Conservation (phyloP, 495 filamentous ascomycete genomes). For the Xylaria scruposa region DNA sequence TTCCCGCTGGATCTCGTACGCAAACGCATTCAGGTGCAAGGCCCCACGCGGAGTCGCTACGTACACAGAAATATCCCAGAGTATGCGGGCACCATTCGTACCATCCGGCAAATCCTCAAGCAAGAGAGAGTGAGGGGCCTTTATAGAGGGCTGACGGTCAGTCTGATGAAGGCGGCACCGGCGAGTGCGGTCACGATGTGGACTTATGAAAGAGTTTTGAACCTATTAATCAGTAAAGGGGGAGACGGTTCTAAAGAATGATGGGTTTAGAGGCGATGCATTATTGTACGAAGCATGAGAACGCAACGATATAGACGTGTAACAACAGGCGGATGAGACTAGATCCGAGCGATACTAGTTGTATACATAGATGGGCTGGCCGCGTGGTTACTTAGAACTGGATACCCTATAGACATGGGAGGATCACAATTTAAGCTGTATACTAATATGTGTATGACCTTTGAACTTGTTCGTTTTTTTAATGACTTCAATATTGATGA, state of each 20-base stretch:
- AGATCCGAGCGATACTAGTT: not conserved
- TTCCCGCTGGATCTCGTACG: conserved; percentile 94
- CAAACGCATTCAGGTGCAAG: conserved; percentile 95
- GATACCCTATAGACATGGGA: conserved; percentile 28
- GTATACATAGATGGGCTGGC: conserved; percentile 15
- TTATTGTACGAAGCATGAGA: conserved; percentile 5
- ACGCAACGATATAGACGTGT: not conserved
- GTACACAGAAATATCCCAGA: conserved; percentile 88
- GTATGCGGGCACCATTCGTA: conserved; percentile 70
- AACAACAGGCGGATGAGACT: not conserved
- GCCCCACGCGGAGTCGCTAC: conserved; percentile 78
- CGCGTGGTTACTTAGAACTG: conserved; percentile 5
- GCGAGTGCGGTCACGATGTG: conserved; percentile 97
- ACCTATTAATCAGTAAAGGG: conserved; percentile 59
- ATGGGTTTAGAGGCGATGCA: conserved; percentile 19
- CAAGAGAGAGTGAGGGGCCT: conserved; percentile 80
- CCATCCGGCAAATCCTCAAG: conserved; percentile 69
- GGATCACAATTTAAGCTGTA: conserved; percentile 16
- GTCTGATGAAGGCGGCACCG: conserved; percentile 91
- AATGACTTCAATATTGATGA: not conserved
- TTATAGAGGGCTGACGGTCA: conserved; percentile 87
- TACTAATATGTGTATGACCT: not conserved
- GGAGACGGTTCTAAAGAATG: conserved; percentile 27
- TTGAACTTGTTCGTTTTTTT: not conserved
- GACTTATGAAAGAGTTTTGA: conserved; percentile 86